Conservation (phyloP, 106 monocot genomes). For the Allium cepa region DNA sequence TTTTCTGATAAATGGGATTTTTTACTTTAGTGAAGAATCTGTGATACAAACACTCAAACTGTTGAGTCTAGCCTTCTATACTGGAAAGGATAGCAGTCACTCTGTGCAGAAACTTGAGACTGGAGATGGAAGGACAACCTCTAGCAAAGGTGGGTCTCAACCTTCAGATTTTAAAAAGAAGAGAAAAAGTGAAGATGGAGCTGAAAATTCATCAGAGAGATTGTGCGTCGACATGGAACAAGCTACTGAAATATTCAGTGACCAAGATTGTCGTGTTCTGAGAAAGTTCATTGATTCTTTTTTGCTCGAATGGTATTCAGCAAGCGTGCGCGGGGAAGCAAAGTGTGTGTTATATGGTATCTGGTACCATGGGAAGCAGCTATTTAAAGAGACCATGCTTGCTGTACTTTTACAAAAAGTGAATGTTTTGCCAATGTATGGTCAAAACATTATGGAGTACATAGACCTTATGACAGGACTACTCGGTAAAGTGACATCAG, state of each 20-base stretch:
- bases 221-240: conserved; percentile 85
- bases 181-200: conserved; percentile 75
- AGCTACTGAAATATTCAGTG: conserved; percentile 66
- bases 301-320: conserved; percentile 91
- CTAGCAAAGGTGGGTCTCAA: conserved; percentile 37
- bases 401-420: conserved; percentile 61
- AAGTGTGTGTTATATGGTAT: conserved; percentile 84
- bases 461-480: conserved; percentile 80
- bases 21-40: conserved; percentile 85
- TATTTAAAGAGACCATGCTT: conserved; percentile 57
- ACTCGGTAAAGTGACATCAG: conserved; percentile 51
- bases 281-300: conserved; percentile 77
- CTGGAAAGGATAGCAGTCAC: conserved; percentile 66
- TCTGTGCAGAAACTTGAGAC: conserved; percentile 38
- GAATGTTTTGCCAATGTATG: conserved; percentile 73
- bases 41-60: conserved; percentile 85
- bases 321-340: conserved; percentile 78
- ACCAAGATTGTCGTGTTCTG: conserved; percentile 47
- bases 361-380: conserved; percentile 80
- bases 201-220: conserved; percentile 67
- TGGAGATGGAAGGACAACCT: conserved; percentile 34
- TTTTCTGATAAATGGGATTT: conserved; percentile 63
- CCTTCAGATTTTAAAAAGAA: conserved; percentile 79
- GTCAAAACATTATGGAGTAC: conserved; percentile 88
- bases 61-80: conserved; percentile 81